Conservation (phyloP, 2,329 filamentous ascomycete genomes). For the Hysterium pulicare region DNA sequence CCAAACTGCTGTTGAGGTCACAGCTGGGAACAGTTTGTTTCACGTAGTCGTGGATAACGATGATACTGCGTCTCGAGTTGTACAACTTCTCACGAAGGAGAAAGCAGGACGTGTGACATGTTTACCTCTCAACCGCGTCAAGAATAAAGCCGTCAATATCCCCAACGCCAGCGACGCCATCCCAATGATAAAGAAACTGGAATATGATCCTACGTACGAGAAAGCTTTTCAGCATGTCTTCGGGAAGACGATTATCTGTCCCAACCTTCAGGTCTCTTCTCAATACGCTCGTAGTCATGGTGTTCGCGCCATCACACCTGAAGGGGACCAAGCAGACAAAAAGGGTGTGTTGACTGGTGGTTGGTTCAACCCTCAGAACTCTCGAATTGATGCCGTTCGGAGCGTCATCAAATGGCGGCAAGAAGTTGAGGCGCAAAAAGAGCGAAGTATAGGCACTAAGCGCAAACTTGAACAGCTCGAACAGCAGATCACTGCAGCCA, state of each 20-base stretch:
- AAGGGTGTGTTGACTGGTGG: slow-evolving; percentile 93
- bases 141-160: slow-evolving; percentile 67
- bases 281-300: slow-evolving; percentile 92
- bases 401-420: slow-evolving; percentile 70
- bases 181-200: slow-evolving; percentile 79
- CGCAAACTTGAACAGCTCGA: slow-evolving; percentile 73
- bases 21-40: slow-evolving; percentile 87
- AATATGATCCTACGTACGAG: slow-evolving; percentile 73
- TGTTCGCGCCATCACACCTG: slow-evolving; percentile 87
- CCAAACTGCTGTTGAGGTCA: slow-evolving; percentile 85
- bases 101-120: slow-evolving; percentile 88
- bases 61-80: slow-evolving; percentile 76
- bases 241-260: slow-evolving; percentile 90
- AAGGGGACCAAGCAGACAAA: slow-evolving; percentile 93
- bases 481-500: slow-evolving; percentile 83
- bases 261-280: slow-evolving; percentile 78
- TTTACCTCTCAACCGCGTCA: slow-evolving; percentile 83
- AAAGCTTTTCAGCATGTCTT: slow-evolving; percentile 93
- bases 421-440: slow-evolving; percentile 66
- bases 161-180: slow-evolving; percentile 85
- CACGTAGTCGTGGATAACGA: slow-evolving; percentile 95
- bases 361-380: slow-evolving; percentile 82
- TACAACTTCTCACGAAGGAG: slow-evolving; percentile 74
- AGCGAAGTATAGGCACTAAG: slow-evolving; percentile 63
- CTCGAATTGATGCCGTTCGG: slow-evolving; percentile 80